Percentiles rank a stretch among this genome's conserved stretches.
These are phyloP conservation scores for Phycomyces nitens DNA, from an alignment of 192 early-diverging fungal genomes.

Conservation along the genomic window DNA sequence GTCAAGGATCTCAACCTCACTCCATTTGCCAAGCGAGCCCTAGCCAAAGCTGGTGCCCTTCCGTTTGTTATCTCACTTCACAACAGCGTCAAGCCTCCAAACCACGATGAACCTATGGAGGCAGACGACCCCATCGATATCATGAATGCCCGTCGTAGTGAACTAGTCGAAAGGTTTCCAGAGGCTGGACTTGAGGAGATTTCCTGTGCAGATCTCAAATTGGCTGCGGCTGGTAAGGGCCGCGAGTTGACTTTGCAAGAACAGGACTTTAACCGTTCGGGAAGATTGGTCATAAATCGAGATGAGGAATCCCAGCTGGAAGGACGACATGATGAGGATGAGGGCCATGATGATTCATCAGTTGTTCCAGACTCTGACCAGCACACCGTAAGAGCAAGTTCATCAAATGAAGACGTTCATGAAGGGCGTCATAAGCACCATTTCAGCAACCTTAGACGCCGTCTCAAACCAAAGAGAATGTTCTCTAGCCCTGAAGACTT, in stretches of 20 bases:
- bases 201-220: conserved; percentile 1
- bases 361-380: no score
- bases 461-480: conserved; percentile 1
- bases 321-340: no score
- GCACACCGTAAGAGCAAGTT: no score
- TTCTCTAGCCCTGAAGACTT: conserved; percentile 31
- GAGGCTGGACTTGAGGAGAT: conserved; percentile 3
- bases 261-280: not conserved
- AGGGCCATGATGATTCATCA: no score
- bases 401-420: no score
- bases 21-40: not conserved
- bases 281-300: not conserved
- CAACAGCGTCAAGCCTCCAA: conserved; percentile 11
- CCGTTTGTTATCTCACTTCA: conserved; percentile 14
- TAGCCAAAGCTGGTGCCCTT: not conserved
- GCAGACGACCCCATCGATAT: conserved; percentile 22
- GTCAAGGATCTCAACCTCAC: not conserved
- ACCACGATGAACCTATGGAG: conserved; percentile 5
- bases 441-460: not conserved
- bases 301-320: not conserved
- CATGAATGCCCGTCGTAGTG: conserved; percentile 14
- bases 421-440: not conserved
- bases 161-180: conserved; percentile 17
- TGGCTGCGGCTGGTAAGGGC: not conserved
- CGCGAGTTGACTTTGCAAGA: not conserved